phyloP scores from a whole-genome alignment of 192 early-diverging fungal species.

The Backusella macrospora region DNA sequence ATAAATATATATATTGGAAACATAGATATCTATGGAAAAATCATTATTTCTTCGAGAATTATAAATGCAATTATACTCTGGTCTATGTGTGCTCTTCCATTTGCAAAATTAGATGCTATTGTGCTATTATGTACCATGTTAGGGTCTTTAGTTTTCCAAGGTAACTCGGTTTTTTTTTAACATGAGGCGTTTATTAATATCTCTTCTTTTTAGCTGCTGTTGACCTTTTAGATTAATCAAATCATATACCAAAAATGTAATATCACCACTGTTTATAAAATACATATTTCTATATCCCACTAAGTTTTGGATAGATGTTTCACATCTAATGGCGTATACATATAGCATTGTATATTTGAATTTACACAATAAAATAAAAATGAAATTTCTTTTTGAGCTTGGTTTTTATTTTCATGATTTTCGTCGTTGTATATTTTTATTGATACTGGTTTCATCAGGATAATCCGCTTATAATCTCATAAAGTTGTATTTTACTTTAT shows the following conservation, averaged over 20 bases:
- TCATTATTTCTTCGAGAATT: conserved; percentile 36
- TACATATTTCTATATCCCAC: neutral
- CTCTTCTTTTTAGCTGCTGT: conserved; percentile 17
- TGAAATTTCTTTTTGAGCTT: neutral
- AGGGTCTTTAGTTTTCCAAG: conserved; percentile 36
- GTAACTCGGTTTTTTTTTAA: conserved; percentile 9
- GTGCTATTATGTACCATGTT: conserved; percentile 31
- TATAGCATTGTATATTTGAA: neutral
- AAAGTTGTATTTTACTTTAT: neutral
- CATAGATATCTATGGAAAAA: conserved; percentile 40
- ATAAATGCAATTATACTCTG: conserved; percentile 33
- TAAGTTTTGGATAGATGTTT: conserved; percentile 1
- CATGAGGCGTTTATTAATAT: neutral
- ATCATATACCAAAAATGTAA: conserved; percentile 5
- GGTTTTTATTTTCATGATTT: neutral
- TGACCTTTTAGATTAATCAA: conserved; percentile 16
- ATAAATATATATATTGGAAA: neutral
- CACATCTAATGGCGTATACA: neutral
- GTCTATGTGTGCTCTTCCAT: conserved; percentile 41
- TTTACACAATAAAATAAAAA: neutral
- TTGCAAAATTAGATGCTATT: conserved; percentile 34
- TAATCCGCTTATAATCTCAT: neutral
- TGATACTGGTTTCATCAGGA: neutral
- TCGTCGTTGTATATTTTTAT: neutral
- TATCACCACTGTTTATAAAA: neutral